Evolutionary conservation across 192 early-diverging fungal genomes (phyloP).

Genomic region (Allomyces macrogynus): DNA sequence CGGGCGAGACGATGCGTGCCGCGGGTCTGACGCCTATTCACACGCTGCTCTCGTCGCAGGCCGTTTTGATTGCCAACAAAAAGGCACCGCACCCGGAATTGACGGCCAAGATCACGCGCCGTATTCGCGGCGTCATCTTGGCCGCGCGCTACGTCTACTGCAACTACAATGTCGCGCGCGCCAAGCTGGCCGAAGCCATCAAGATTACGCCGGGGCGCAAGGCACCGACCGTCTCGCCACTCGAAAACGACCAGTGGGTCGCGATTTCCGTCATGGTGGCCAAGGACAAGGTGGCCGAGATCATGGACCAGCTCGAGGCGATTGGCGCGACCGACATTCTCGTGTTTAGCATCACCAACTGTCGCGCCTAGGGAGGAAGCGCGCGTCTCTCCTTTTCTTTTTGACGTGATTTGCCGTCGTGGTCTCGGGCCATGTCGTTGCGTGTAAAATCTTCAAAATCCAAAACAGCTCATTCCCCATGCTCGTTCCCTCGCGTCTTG

Average conservation of each 20-base stretch:
- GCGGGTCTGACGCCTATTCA: constrained; percentile 84
- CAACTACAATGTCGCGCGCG: constrained; percentile 72
- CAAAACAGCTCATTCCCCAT: too few species aligned
- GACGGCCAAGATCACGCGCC: constrained; percentile 52
- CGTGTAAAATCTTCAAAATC: too few species aligned
- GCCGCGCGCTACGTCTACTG: constrained; percentile 72
- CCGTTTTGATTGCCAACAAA: constrained; percentile 76
- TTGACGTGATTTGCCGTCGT: too few species aligned
- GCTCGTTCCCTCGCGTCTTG: too few species aligned
- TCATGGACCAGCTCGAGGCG: constrained; percentile 74
- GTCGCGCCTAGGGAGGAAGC: constrained; percentile 31
- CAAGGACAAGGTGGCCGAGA: constrained; percentile 50
- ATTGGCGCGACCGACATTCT: constrained; percentile 83
- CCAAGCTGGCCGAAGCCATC: constrained; percentile 35
- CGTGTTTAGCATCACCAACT: constrained; percentile 57
- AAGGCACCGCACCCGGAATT: constrained; percentile 50
- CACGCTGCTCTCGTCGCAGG: constrained; percentile 61
- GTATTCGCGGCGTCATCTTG: constrained; percentile 78
- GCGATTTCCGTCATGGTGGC: constrained; percentile 78
- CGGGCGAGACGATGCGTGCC: constrained; percentile 98
- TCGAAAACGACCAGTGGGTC: constrained; percentile 77
- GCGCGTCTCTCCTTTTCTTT: not conserved
- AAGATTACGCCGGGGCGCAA: constrained; percentile 79
- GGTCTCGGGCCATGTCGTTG: too few species aligned
- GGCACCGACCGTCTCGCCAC: constrained; percentile 65